A percentile compares a stretch with the other conserved stretches of the same genome.
These are phyloP conservation scores for Oryza punctata DNA, from an alignment of 176 grass and related monocot genomes.

Conservation along the genomic window DNA sequence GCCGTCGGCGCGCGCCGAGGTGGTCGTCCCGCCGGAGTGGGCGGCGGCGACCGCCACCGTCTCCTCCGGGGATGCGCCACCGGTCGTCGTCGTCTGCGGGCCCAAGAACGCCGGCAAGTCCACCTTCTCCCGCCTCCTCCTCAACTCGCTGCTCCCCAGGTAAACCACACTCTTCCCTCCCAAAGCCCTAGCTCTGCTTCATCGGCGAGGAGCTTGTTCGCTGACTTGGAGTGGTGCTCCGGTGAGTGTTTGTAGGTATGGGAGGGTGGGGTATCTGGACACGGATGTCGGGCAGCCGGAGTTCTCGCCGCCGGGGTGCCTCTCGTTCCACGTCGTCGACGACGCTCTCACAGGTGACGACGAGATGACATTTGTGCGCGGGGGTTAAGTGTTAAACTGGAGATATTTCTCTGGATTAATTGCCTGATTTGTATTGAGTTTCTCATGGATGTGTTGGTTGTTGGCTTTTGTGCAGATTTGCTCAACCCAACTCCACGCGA, in stretches of 20 bases:
- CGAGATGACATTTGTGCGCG: no score
- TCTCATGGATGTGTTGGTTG: slow-evolving; percentile 2
- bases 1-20: slow-evolving; percentile 30
- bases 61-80: slow-evolving; percentile 26
- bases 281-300: slow-evolving; percentile 90
- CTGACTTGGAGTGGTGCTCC: background rate
- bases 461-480: slow-evolving; percentile 60
- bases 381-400: background rate
- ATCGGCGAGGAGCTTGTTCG: background rate
- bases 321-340: slow-evolving; percentile 67
- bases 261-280: slow-evolving; percentile 72
- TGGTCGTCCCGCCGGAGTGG: slow-evolving; percentile 60
- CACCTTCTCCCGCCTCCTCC: slow-evolving; percentile 85
- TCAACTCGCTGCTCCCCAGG: slow-evolving; percentile 81
- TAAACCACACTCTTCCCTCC: background rate
- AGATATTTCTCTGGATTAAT: background rate
- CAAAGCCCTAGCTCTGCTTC: background rate
- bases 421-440: background rate
- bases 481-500: slow-evolving; percentile 44
- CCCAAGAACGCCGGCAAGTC: slow-evolving; percentile 97
- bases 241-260: slow-evolving; percentile 40
- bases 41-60: slow-evolving; percentile 6
- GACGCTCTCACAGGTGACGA: slow-evolving; percentile 50
- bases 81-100: slow-evolving; percentile 69
- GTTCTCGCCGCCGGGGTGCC: slow-evolving; percentile 74